Percentiles rank a stretch among this genome's conserved stretches.
Evolutionary conservation across 2,329 filamentous ascomycete species (phyloP).

Genomic region (Fonsecaea erecta): DNA sequence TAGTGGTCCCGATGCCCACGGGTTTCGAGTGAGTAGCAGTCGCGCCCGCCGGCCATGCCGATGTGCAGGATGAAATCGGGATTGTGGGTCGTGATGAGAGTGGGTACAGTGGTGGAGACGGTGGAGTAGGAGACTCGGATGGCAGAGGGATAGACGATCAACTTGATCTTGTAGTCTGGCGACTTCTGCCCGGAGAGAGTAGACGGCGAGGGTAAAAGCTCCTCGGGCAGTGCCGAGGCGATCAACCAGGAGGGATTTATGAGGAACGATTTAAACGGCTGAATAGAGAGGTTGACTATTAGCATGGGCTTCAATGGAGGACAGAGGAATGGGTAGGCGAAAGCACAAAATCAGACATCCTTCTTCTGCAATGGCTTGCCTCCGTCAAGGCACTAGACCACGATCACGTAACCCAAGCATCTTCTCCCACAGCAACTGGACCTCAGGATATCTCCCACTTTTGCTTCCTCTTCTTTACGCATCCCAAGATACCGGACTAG

Average conservation of each 20-base stretch:
- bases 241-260: constrained; percentile 84
- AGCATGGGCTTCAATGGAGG: neutral
- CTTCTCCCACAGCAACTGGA: neutral
- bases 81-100: constrained; percentile 59
- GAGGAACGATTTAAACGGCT: constrained; percentile 78
- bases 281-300: constrained; percentile 6
- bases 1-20: constrained; percentile 75
- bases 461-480: neutral
- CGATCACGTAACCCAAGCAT: neutral
- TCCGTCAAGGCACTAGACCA: neutral
- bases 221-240: constrained; percentile 67
- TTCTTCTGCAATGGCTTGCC: neutral
- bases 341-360: no score
- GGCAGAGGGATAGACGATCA: constrained; percentile 68
- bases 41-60: constrained; percentile 71
- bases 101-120: constrained; percentile 67
- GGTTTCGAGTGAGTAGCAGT: constrained; percentile 72
- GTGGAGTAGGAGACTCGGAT: constrained; percentile 73
- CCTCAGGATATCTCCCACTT: neutral
- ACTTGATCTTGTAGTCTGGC: constrained; percentile 53
- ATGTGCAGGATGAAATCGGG: constrained; percentile 76
- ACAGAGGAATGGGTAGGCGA: neutral
- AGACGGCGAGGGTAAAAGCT: constrained; percentile 57
- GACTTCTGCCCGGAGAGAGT: constrained; percentile 40
- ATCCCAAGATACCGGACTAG: no score